Percentiles rank a stretch among this genome's conserved stretches.
phyloP scores from a whole-genome alignment of 345 rosid genomes.

The Camelina sativa region DNA sequence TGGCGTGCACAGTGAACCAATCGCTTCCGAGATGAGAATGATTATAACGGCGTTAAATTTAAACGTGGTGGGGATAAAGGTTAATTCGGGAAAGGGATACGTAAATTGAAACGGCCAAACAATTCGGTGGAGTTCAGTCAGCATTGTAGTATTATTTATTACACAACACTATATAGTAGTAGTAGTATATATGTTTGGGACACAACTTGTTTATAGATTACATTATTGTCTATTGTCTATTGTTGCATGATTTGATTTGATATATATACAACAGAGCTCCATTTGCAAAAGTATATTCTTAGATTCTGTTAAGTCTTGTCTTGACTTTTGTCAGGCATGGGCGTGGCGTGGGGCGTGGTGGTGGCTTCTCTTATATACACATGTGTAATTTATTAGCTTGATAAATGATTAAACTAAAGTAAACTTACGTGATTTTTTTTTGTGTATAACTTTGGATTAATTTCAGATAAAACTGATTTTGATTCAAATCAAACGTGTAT shows the following conservation, averaged over 20 bases:
- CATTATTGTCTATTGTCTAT: constrained; percentile 24
- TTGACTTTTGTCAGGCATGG: constrained; percentile 21
- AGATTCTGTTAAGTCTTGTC: constrained; percentile 3
- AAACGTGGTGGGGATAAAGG: constrained; percentile 5
- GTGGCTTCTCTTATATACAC: neutral
- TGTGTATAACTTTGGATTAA: neutral
- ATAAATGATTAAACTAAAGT: neutral
- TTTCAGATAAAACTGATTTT: neutral
- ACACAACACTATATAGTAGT: neutral
- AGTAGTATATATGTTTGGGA: constrained; percentile 23
- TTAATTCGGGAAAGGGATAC: neutral
- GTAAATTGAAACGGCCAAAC: constrained; percentile 40
- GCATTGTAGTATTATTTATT: constrained; percentile 23
- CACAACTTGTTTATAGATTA: constrained; percentile 37
- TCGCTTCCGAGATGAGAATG: constrained; percentile 46
- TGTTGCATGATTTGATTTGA: constrained; percentile 15
- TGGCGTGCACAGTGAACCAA: constrained; percentile 89
- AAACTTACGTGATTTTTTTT: neutral
- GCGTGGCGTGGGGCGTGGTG: neutral
- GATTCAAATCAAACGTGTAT: no score
- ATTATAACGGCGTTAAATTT: constrained; percentile 30
- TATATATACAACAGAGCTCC: neutral
- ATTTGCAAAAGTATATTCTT: constrained; percentile 29
- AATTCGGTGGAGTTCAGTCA: constrained; percentile 31
- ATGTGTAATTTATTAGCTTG: neutral